A percentile compares a stretch with the other conserved stretches of the same genome.
Conservation (phyloP, 305 asterid genomes). For the Fraxinus nigra region DNA sequence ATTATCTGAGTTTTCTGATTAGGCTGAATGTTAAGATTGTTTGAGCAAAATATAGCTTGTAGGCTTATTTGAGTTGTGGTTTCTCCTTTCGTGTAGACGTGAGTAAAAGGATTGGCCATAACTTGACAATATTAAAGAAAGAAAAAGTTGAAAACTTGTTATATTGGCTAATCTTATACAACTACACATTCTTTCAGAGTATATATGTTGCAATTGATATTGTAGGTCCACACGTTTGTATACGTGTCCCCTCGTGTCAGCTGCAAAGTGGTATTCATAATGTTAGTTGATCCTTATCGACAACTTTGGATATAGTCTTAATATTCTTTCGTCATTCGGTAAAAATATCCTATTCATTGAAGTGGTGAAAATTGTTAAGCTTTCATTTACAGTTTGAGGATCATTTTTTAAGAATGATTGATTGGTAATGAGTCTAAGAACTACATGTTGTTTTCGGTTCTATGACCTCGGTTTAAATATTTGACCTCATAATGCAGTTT, state of each 20-base stretch:
- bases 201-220: not conserved
- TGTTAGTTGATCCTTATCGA: not conserved
- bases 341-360: not conserved
- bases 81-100: not conserved
- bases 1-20: constrained; percentile 16
- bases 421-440: not conserved
- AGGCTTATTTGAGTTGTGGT: not conserved
- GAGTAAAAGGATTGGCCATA: not conserved
- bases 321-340: not conserved
- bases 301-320: not conserved
- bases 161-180: not conserved
- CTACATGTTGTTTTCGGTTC: not conserved
- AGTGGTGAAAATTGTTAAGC: not conserved
- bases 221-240: not conserved
- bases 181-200: not conserved
- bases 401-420: not conserved
- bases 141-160: not conserved
- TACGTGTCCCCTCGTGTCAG: not conserved
- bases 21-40: not conserved
- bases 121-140: not conserved
- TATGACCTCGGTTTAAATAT: constrained; percentile 5
- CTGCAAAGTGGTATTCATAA: not conserved
- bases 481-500: constrained; percentile 50
- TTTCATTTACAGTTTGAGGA: not conserved
- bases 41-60: not conserved